Base-by-base conservation (phyloP, 1,284 basidiomycete genomes). In the Boletellus deceptivus region DNA sequence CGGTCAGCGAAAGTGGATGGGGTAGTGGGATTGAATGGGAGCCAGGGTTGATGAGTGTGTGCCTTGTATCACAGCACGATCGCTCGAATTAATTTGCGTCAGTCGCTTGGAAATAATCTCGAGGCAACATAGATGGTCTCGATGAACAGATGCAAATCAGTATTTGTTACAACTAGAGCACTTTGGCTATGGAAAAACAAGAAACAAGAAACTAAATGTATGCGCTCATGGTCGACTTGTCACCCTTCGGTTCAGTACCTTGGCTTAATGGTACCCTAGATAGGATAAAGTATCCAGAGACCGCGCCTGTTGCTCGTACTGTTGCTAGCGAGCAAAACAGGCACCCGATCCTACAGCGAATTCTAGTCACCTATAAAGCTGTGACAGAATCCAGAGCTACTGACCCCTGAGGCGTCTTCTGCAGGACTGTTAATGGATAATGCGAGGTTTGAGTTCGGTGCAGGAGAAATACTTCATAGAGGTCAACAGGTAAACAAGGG, bases 121-220 rank as follows among this genome's bases (percentile, higher is more conserved):
- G 29, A 14, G 6, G 6, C 5, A 11, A 13, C 13, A 5, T 31
- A 14, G 29, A 6, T 31, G 13, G 29, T 99, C 3, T 93, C 9
- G 25, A 27, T 27, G 25, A 27, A 7, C 8, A 27, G 9, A 27
- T 9, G 25, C 8, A 10, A 27, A 27, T 27, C 25, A 10, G 25
- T 27, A 9, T 27, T 27, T 27, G 25, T 9, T 16, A 34, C 33
- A 34, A 34, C 16, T 13, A 11, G 31, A 16, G 31, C 31, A 33
- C 14, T 11, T 16, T 33, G 11, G 31, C 31, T 33, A 33, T 33
- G 31, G 14, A 33, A 22, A 35, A 14, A n/a, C 34, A 35, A n/a
- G 6, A 35, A 35, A 14, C 6, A 35, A 1, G 6, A 35, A n/a
- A 35, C 13, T 16, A 13, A 33, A 16, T 6, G 8, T 17, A 16